Conservation (phyloP, 1,284 basidiomycete genomes). For the Malassezia japonica region DNA sequence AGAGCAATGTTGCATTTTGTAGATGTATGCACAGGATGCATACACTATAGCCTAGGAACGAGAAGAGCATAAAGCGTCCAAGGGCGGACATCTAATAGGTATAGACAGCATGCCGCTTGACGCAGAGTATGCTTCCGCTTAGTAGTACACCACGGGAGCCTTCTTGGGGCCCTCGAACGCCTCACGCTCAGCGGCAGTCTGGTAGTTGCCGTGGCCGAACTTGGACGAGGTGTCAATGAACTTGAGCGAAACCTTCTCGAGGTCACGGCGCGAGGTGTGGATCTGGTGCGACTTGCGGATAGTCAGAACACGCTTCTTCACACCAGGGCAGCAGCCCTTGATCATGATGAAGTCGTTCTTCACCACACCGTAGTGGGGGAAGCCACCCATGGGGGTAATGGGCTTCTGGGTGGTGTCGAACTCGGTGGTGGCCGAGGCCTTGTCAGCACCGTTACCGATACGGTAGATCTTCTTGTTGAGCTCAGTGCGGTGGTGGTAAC, state of each 20-base stretch:
- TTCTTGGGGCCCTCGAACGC: slow-evolving; percentile 71
- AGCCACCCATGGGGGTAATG: slow-evolving; percentile 98
- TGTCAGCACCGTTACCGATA: slow-evolving; percentile 71
- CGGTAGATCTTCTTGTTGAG: slow-evolving; percentile 95
- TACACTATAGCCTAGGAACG: slow-evolving; percentile 12
- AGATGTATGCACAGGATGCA: background rate
- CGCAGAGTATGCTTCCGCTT: slow-evolving; percentile 17
- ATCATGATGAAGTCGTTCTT: slow-evolving; percentile 97
- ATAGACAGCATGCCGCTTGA: slow-evolving; percentile 52
- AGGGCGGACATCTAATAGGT: slow-evolving; percentile 52
- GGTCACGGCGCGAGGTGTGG: slow-evolving; percentile 49
- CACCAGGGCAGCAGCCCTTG: slow-evolving; percentile 67
- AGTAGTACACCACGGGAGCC: slow-evolving; percentile 53
- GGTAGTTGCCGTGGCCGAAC: slow-evolving; percentile 79
- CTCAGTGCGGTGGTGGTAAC: slow-evolving; percentile 92
- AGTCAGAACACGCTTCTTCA: slow-evolving; percentile 94
- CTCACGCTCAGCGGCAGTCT: slow-evolving; percentile 88
- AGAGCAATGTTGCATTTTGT: slow-evolving; percentile 14
- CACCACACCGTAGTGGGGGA: slow-evolving; percentile 96
- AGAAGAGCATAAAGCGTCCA: slow-evolving; percentile 10
- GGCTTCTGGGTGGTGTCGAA: slow-evolving; percentile 57
- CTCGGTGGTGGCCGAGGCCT: slow-evolving; percentile 76
- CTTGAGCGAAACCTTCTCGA: slow-evolving; percentile 96
- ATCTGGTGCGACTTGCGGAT: slow-evolving; percentile 47
- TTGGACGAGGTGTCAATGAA: slow-evolving; percentile 97